phyloP scores from a whole-genome alignment of 805 yeast genomes.

The Phaffomyces thermotolerans region DNA sequence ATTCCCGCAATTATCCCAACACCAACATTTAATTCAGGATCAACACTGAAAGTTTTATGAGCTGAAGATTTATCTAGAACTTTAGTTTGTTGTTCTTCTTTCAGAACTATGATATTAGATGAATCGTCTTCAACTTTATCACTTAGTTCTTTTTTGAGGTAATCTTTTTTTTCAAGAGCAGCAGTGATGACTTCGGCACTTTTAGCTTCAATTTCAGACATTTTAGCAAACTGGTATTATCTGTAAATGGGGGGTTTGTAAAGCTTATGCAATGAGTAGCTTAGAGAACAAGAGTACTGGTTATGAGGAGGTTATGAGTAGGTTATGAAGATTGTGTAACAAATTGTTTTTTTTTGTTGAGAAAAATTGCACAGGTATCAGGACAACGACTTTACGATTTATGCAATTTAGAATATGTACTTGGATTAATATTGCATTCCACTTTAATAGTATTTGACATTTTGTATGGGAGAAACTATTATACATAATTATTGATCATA shows the following conservation, averaged over 20 bases:
- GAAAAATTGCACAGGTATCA: not conserved
- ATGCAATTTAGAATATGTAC: no score
- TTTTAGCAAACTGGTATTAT: not conserved
- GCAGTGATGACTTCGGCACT: conserved; percentile 21
- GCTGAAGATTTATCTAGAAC: conserved; percentile 5
- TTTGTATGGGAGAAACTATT: no score
- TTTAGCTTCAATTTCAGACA: conserved; percentile 9
- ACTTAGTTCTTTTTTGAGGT: no score
- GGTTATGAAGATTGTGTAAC: not conserved
- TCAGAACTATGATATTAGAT: conserved; percentile 81
- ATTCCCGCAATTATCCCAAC: conserved; percentile 19
- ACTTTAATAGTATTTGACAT: no score
- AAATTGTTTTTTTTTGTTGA: not conserved
- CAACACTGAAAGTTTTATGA: conserved; percentile 16
- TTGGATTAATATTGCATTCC: no score
- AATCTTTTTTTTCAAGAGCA: conserved; percentile 29
- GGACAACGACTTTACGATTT: not conserved
- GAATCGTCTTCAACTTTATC: conserved; percentile 38
- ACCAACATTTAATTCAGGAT: conserved; percentile 20
- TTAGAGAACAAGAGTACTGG: not conserved
- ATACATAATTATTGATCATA: no score
- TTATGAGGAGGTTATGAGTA: conserved; percentile 3
- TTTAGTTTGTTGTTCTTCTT: conserved; percentile 18
- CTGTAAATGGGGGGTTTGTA: not conserved
- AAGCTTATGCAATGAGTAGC: not conserved